Evolutionary conservation across 2,329 filamentous ascomycete species (phyloP), one percentile per base, ranked within the genome.

Genomic region (Colletotrichum musae): DNA sequence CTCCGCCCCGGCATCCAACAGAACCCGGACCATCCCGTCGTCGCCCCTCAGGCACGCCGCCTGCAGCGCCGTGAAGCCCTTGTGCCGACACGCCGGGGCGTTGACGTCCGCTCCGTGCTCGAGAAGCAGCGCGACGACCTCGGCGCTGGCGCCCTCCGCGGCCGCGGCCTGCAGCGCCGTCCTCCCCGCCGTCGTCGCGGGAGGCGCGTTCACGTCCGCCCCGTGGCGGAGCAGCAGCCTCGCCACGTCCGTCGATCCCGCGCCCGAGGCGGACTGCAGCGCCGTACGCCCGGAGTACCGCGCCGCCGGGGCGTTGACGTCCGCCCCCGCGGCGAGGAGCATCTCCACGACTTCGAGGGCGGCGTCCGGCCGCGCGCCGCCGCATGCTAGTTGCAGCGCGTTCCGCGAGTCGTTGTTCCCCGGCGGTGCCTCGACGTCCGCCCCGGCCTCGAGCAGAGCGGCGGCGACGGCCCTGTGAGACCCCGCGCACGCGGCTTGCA

Each of bases 331-430:
- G 24, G 65, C 58, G 1, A 83, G 69, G 4, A 83, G 64, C 0
- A 71, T 63, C 4, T 71, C 58, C 6, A 78, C 74, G 5, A 81
- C 58, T 6, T 78, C 74, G 5, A 81, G 62, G 0, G 71, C 66
- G 0, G 72, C 3, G 16, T 70, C 68, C 6, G 77, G 77, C 4
- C 58, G 70, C 3, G 32, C 21, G 21, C 21, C 21, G 21, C 75
- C 65, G 21, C 74, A 85, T 76, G 77, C 81, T 68, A 72, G 74
- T 76, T 73, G 84, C 75, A 78, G 81, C 71, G 75, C 82, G 76
- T 72, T 86, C 71, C 52, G 51, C 32, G 63, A 80, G 80, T 72
- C 78, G 74, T 74, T 78, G 43, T 77, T 79, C 9, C 77, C 74
- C 57, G 74, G 77, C 64, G 73, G 76, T 68, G 77, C 77, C 59